Percentiles rank a stretch among this genome's conserved stretches.
Conservation (phyloP, 73 alveolate genomes). For the Symbiodinium pilosum region DNA sequence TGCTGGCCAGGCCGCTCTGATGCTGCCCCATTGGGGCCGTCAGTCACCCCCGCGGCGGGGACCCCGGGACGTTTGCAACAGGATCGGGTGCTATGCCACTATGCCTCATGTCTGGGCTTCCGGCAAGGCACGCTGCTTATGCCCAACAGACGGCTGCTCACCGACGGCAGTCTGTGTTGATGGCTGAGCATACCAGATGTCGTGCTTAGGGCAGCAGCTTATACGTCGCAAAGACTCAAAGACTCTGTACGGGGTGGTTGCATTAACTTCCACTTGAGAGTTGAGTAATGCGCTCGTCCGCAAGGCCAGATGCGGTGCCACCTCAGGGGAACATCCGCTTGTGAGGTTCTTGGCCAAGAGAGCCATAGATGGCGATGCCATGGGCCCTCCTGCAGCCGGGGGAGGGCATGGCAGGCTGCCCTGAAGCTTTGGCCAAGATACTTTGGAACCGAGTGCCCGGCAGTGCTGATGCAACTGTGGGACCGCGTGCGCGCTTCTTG, state of each 20-base stretch:
- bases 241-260: background rate
- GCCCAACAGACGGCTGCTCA: background rate
- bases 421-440: background rate
- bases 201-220: no score
- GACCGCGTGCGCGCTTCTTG: background rate
- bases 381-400: background rate
- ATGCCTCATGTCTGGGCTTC: no score
- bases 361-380: background rate
- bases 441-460: background rate
- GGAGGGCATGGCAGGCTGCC: background rate
- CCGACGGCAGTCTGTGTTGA: background rate
- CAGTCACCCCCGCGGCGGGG: constrained; percentile 1
- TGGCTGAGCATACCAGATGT: no score
- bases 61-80: background rate
- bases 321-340: background rate
- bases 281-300: background rate
- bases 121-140: background rate
- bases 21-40: background rate
- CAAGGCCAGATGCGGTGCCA: background rate
- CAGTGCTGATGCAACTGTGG: background rate
- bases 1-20: no score
- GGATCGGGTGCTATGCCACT: no score
- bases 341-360: background rate
- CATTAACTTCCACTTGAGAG: background rate
- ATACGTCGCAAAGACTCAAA: no score